Evolutionary conservation across 2,329 filamentous ascomycete genomes (phyloP), one percentile per base, ranked within the genome.

Genomic region (Ophiostoma sp.): DNA sequence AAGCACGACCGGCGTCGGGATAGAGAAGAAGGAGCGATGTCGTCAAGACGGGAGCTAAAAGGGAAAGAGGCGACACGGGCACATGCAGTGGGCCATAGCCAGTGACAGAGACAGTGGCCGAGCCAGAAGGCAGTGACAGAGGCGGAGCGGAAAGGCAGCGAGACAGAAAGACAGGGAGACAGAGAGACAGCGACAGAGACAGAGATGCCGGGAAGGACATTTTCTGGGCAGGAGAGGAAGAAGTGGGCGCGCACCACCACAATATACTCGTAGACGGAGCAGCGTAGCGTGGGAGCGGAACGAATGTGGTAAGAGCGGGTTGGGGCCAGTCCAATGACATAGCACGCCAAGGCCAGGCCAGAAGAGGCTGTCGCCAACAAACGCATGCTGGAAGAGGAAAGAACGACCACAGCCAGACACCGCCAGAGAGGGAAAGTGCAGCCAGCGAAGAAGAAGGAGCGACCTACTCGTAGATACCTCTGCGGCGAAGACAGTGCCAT

Each of bases 341-440:
- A 65, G 65, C 45, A 41, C 38, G 60, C 41, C 27, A 38, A 42
- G 45, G 11, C 64, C 36, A 44, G 18, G 41, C 58, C 44, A 64
- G 42, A 67, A 67, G 14, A 66, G 67, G 67, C 67, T 69, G 60
- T 69, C 68, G 65, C 60, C 36, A 62, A 68, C 65, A 66, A 40
- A 45, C 7, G 49, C 49, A 55, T 44, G 47, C 67, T 68, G 42
- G 67, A 66, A 68, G 42, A 47, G 68, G 62, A 63, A 62, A 49
- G 36, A 62, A 14, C 45, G 18, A 65, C 60, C 4, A 62, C 55
- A 52, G n/a, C 6, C 3, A 18, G n/a, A 63, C 14, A 27, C 58
- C 16, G 65, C 65, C 41, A 62, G n/a, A 44, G 38, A 27, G 38
- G 55, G 52, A 62, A 65, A 52, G 42, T 65, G 64, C 64, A 65